Percentiles rank a stretch among this genome's conserved stretches.
Evolutionary conservation across 805 yeast species (phyloP).

Genomic region (Saccharomycopsis sp.): DNA sequence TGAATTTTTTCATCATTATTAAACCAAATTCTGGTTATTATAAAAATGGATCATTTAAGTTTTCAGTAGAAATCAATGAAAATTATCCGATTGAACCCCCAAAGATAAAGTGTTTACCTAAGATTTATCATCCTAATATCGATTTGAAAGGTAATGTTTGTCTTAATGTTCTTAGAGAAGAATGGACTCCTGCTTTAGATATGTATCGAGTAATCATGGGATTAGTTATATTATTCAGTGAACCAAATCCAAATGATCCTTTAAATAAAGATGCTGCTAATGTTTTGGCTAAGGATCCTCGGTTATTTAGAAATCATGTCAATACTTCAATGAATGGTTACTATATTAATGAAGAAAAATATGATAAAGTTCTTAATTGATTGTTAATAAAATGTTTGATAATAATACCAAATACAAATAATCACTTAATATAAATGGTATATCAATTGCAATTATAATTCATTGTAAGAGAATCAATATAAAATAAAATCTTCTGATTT

Average conservation of each 20-base stretch:
- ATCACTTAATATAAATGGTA: too few relatives aligned
- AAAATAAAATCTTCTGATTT: too few relatives aligned
- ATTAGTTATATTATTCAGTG: conserved; percentile 71
- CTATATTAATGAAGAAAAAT: conserved; percentile 5
- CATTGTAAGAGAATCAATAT: too few relatives aligned
- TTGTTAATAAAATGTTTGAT: too few relatives aligned
- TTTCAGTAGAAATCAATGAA: conserved; percentile 53
- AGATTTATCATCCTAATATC: conserved; percentile 89
- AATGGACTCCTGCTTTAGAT: conserved; percentile 91
- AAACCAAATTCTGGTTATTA: conserved; percentile 69
- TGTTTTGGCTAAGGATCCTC: conserved; percentile 34
- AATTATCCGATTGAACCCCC: conserved; percentile 93
- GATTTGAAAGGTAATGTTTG: conserved; percentile 88
- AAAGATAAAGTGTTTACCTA: conserved; percentile 57
- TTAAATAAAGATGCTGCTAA: conserved; percentile 85
- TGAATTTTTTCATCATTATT: conserved; percentile 49
- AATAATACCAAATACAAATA: too few relatives aligned
- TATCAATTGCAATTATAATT: too few relatives aligned
- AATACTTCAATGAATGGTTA: conserved; percentile 8
- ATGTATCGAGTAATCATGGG: conserved; percentile 78
- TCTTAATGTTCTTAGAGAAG: conserved; percentile 82
- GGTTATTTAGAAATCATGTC: conserved; percentile 28
- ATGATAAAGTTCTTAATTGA: conserved; percentile 3
- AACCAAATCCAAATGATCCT: conserved; percentile 89
- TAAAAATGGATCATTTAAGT: conserved; percentile 55